Percentiles rank a stretch among this genome's conserved stretches.
phyloP scores from a whole-genome alignment of 495 filamentous ascomycete genomes.

The Apiosordaria backusii region DNA sequence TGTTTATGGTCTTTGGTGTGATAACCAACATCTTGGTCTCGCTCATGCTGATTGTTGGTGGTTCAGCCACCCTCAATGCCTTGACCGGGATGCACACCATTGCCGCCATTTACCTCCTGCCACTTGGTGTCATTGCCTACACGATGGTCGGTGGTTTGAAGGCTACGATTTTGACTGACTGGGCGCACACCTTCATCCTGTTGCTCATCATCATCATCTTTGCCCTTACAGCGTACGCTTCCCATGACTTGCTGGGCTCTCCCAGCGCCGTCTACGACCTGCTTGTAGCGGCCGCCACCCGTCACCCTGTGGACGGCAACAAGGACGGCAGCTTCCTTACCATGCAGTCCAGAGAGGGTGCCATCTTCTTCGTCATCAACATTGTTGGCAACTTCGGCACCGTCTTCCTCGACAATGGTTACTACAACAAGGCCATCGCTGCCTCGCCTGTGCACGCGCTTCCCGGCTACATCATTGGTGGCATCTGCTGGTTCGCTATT shows the following conservation, averaged over 20 bases:
- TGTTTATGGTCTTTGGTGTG: constrained; percentile 77
- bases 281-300: constrained; percentile 62
- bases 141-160: constrained; percentile 55
- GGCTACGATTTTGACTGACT: constrained; percentile 49
- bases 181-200: constrained; percentile 81
- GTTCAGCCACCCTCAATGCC: constrained; percentile 78
- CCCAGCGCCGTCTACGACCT: constrained; percentile 79
- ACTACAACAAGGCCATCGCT: constrained; percentile 96
- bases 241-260: constrained; percentile 70
- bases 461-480: constrained; percentile 88
- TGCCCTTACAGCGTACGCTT: constrained; percentile 80
- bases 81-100: constrained; percentile 83
- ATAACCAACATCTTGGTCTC: constrained; percentile 83
- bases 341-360: constrained; percentile 82
- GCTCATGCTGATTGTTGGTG: constrained; percentile 89
- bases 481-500: constrained; percentile 92
- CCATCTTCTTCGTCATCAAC: constrained; percentile 96
- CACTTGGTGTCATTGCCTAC: constrained; percentile 78
- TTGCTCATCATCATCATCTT: constrained; percentile 89
- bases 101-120: constrained; percentile 87
- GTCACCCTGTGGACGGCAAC: constrained; percentile 81
- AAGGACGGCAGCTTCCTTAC: constrained; percentile 83
- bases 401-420: constrained; percentile 76
- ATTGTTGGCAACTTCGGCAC: constrained; percentile 70
- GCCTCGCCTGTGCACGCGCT: constrained; percentile 84